Evolutionary conservation across 2,329 filamentous ascomycete genomes (phyloP), one percentile per base, ranked within the genome.

Genomic region (Fusarium sp.): DNA sequence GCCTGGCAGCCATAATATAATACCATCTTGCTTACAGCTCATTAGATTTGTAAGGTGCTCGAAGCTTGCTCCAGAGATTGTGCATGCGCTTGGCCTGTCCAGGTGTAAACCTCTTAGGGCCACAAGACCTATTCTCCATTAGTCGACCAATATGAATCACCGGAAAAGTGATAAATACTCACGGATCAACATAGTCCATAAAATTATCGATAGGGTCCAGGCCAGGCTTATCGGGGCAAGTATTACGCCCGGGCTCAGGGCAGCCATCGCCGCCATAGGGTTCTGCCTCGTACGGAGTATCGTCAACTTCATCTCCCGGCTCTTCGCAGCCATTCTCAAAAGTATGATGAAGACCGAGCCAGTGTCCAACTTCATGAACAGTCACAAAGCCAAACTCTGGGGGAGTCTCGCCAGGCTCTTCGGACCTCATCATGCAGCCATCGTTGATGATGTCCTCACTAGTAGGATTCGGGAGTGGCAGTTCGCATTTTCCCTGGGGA

Each of bases 311-410:
- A 5, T 64, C 56, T 8, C 61, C 56, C 5, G 61, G 61, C 7
- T 50, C 52, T 2, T 64, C 32, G 1, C 56, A 64, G 1, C 61
- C 51, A 11, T 61, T 65, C 3, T 47, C 15, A 19, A 65, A 65
- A 2, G 61, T 65, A 40, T 64, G 61, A 0, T 61, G 51, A 8
- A 65, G 36, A 7, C 61, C 56, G 15, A 65, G 44, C 61, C 56
- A 64, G 24, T 64, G 56, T 0, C 61, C 51, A 2, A 65, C 61
- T 19, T 65, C 56, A 3, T 65, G 57, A 1, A 62, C 40, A 0
- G 61, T 58, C 0, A 50, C 29, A 1, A 11, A 19, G 1, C 31
- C 15, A 4, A 46, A 65, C 0, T 11, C 28, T 0, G 56, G 40
- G 6, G 56, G 51, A 12, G 19, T 7, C 2, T 50, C 24, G 7